Evolutionary conservation across 2,329 filamentous ascomycete species (phyloP).

Genomic region (Aureobasidium vineae): DNA sequence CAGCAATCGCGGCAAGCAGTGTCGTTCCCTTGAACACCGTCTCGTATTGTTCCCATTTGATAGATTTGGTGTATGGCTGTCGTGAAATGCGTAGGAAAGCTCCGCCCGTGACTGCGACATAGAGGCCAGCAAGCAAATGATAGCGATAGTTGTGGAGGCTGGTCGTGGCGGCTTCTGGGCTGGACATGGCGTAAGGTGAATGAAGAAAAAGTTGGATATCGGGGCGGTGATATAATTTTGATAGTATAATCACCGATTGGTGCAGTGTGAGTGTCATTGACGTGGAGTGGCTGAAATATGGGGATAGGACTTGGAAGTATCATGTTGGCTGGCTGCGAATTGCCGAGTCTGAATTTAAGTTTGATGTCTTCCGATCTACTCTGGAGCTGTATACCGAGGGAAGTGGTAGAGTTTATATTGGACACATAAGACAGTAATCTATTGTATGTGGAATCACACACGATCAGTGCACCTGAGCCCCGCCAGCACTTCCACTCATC

Average conservation of each 20-base stretch:
- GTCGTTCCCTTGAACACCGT: constrained; percentile 40
- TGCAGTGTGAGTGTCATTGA: not conserved
- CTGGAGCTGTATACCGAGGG: not conserved
- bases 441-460: not conserved
- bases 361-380: not conserved
- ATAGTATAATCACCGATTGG: not conserved
- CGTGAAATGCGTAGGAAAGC: constrained; percentile 40
- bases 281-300: not conserved
- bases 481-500: not conserved
- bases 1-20: constrained; percentile 27
- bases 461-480: constrained; percentile 1
- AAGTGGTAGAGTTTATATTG: not conserved
- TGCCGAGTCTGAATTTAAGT: not conserved
- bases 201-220: not conserved
- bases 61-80: constrained; percentile 37
- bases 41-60: constrained; percentile 41
- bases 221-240: not conserved
- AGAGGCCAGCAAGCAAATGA: constrained; percentile 35
- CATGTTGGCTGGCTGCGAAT: not conserved
- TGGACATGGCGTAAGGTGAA: not conserved
- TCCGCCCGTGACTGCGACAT: constrained; percentile 35
- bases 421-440: too few relatives aligned
- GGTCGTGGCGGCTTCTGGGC: not conserved
- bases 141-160: constrained; percentile 34
- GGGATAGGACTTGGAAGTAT: not conserved